phyloP scores from a whole-genome alignment of 1,284 basidiomycete genomes.

The Naganishia sp. region DNA sequence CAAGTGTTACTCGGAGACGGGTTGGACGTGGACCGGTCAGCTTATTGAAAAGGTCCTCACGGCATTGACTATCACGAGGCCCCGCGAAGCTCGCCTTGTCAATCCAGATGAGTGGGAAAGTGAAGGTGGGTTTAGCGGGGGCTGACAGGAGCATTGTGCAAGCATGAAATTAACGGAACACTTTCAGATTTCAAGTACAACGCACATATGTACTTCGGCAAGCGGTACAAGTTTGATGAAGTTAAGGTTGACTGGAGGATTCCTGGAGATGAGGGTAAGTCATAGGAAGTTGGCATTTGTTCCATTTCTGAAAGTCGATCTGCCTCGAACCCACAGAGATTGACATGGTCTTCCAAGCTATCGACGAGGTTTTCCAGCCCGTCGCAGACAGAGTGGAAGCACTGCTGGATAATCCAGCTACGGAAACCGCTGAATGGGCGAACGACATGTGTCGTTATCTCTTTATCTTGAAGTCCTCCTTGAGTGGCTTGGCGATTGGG shows the following conservation, averaged over 20 bases:
- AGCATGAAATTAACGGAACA: slow-evolving; percentile 4
- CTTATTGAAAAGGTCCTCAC: slow-evolving; percentile 76
- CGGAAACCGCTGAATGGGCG: slow-evolving; percentile 65
- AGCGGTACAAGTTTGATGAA: slow-evolving; percentile 74
- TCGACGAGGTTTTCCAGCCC: slow-evolving; percentile 70
- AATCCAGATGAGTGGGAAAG: slow-evolving; percentile 81
- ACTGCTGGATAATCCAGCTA: slow-evolving; percentile 62
- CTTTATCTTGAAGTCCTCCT: slow-evolving; percentile 44
- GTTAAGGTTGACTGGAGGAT: slow-evolving; percentile 85
- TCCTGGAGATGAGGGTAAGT: slow-evolving; percentile 55
- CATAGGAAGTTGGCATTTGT: too few species aligned
- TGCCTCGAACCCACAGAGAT: slow-evolving; percentile 60
- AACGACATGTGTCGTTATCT: slow-evolving; percentile 91
- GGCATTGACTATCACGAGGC: slow-evolving; percentile 76
- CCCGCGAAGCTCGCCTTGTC: slow-evolving; percentile 77
- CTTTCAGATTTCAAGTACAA: slow-evolving; percentile 66
- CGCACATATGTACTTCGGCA: slow-evolving; percentile 81
- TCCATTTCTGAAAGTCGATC: neutral
- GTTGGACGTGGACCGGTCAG: slow-evolving; percentile 78
- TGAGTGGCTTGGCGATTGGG: slow-evolving; percentile 43
- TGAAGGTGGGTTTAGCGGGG: slow-evolving; percentile 59
- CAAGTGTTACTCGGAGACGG: slow-evolving; percentile 83
- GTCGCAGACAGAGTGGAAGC: slow-evolving; percentile 68
- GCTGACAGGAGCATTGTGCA: slow-evolving; percentile 6
- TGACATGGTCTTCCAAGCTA: slow-evolving; percentile 74